These are phyloP conservation scores for Globisporangium okanoganense DNA, from an alignment of 352 stramenopile species.

Conservation along the genomic window DNA sequence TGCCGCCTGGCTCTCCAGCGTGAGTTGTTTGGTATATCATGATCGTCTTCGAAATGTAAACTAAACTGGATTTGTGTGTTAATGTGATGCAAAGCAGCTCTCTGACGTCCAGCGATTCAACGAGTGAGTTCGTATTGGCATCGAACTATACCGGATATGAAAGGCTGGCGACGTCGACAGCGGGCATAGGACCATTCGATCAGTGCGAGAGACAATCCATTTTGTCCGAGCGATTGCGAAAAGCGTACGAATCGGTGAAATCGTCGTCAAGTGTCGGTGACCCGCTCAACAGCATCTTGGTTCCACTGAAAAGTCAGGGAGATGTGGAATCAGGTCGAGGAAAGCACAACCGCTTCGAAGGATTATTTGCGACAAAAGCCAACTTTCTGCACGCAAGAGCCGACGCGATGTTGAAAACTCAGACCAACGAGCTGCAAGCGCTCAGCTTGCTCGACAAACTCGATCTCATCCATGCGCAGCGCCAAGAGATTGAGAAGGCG, in stretches of 20 bases:
- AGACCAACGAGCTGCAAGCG: constrained; percentile 12
- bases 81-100: constrained; percentile 18
- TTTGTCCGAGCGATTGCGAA: constrained; percentile 39
- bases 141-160: neutral
- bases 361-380: constrained; percentile 7
- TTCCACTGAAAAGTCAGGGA: neutral
- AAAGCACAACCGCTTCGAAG: constrained; percentile 11
- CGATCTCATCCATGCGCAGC: constrained; percentile 26
- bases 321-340: neutral
- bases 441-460: constrained; percentile 50
- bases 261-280: constrained; percentile 12
- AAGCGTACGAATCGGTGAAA: constrained; percentile 55
- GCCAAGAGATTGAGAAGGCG: constrained; percentile 31
- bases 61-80: neutral
- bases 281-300: neutral
- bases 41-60: neutral
- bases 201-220: constrained; percentile 21
- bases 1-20: constrained; percentile 1
- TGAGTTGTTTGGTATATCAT: neutral
- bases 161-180: neutral
- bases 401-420: constrained; percentile 35
- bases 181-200: neutral
- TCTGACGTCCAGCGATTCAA: constrained; percentile 28
- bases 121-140: constrained; percentile 12
- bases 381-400: constrained; percentile 24